phyloP scores from a whole-genome alignment of 192 early-diverging fungal species.

The Tieghemiomyces parasiticus region DNA sequence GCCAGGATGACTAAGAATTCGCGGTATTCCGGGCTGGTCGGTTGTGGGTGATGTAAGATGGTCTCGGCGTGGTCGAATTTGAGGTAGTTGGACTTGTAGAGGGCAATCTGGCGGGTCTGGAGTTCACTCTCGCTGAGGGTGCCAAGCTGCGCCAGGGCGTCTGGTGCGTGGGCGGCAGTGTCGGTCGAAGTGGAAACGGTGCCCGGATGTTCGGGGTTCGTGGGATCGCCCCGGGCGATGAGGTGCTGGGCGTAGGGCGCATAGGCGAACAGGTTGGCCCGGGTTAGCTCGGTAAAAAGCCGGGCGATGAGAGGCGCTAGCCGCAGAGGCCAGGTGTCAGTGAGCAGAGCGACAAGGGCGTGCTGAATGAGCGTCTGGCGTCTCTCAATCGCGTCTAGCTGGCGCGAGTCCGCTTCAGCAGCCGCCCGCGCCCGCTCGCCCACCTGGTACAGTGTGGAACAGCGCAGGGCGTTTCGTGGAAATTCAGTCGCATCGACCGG shows the following conservation, averaged over 20 bases:
- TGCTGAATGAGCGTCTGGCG: conserved; percentile 1
- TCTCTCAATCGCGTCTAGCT: background rate
- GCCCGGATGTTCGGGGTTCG: too few relatives aligned
- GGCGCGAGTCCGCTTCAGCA: background rate
- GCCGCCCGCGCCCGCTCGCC: background rate
- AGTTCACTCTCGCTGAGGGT: conserved; percentile 10
- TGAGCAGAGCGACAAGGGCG: background rate
- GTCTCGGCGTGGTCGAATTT: conserved; percentile 10
- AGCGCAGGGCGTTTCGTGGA: too few relatives aligned
- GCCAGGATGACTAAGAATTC: conserved; percentile 1
- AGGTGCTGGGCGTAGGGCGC: conserved; percentile 36
- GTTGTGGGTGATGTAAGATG: background rate
- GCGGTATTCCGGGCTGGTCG: background rate
- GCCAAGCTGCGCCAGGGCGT: background rate
- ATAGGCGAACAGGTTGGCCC: conserved; percentile 37
- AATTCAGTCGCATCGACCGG: too few relatives aligned
- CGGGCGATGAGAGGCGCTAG: conserved; percentile 12
- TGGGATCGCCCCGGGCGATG: conserved; percentile 39
- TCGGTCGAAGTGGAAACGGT: too few relatives aligned
- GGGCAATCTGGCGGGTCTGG: conserved; percentile 2
- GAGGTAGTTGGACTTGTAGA: conserved; percentile 11
- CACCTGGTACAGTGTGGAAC: too few relatives aligned
- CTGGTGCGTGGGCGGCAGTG: too few relatives aligned
- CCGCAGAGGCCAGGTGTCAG: background rate
- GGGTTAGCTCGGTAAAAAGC: conserved; percentile 36